Evolutionary conservation across 2,329 filamentous ascomycete genomes (phyloP), one percentile per base, ranked within the genome.

Genomic region (Pseudogymnoascus sp.): DNA sequence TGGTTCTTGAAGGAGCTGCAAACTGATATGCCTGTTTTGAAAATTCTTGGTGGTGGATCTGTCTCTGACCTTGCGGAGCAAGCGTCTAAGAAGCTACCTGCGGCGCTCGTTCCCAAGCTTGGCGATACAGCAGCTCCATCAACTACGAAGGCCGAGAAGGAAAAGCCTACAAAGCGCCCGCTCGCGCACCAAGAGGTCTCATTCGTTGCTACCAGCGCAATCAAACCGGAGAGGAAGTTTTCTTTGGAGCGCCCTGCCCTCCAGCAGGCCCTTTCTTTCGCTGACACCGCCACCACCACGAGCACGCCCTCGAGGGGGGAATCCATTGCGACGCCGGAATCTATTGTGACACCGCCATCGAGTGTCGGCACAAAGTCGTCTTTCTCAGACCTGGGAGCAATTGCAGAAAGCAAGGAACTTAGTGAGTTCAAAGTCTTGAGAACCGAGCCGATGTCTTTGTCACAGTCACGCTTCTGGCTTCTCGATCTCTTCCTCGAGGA

Each of bases 391-490:
- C 50, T 61, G 50, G 35, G 39, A 59, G 35, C 50, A 58, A 30
- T 61, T 60, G 59, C 25, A 43, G 37, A 59, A 62, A 50, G 9
- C n/a, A 39, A 54, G 57, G 57, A 62, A 38, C 59, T 61, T 57
- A 37, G 59, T 57, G 59, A 57, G 59, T 43, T 59, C 60, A 61
- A 47, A 60, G 37, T 57, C 22, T 28, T 39, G 38, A 39, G 38
- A 39, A 43, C 39, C 12, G 18, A 43, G 18, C 18, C 18, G 11
- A 43, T 79, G 62, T 77, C 77, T 2, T 70, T 70, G n/a, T 72
- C 67, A 6, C 77, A 79, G 64, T 69, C 72, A 0, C 68, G 75
- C 0, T 76, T 79, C 63, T 80, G 75, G 75, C 76, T 77, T 61
- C 62, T 75, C 0, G 63, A 64, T 3, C 61, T 67, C 6, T 69